These are phyloP conservation scores for Coniochaeta ligniaria DNA, from an alignment of 2,329 filamentous ascomycete species.

Conservation along the genomic window DNA sequence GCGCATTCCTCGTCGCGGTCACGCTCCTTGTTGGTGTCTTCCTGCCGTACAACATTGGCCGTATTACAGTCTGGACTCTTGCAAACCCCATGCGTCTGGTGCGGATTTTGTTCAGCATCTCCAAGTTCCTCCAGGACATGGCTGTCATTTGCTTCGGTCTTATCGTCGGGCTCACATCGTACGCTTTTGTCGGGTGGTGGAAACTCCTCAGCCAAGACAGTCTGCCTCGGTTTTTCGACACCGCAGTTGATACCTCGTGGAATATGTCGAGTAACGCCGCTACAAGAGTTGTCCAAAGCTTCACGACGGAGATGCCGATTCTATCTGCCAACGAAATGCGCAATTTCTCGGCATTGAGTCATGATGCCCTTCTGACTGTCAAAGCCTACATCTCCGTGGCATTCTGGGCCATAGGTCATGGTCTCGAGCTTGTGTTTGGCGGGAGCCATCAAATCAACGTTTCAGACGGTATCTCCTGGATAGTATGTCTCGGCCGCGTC, in stretches of 20 bases:
- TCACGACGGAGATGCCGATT: constrained; percentile 42
- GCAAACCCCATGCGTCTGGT: constrained; percentile 75
- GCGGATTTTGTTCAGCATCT: constrained; percentile 61
- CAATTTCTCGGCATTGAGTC: constrained; percentile 70
- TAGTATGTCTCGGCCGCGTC: constrained; percentile 10
- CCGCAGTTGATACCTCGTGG: constrained; percentile 25
- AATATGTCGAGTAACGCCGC: constrained; percentile 32
- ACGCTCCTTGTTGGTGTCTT: constrained; percentile 83
- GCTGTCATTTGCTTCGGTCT: constrained; percentile 58
- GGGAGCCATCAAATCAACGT: constrained; percentile 14
- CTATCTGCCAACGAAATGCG: constrained; percentile 57
- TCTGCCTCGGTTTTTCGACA: constrained; percentile 18
- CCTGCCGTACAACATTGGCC: constrained; percentile 86
- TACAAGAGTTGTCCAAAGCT: constrained; percentile 40
- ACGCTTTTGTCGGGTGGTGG: constrained; percentile 10
- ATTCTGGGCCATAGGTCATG: constrained; percentile 28
- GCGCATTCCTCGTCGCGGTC: constrained; percentile 78
- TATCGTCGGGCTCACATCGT: constrained; percentile 29
- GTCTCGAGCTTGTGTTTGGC: constrained; percentile 35
- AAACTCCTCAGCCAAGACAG: constrained; percentile 25
- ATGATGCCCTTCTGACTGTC: constrained; percentile 58
- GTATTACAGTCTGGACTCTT: constrained; percentile 70
- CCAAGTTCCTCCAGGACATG: constrained; percentile 74
- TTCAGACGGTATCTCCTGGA: constrained; percentile 23
- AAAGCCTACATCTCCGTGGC: constrained; percentile 42